A percentile compares a stretch with the other conserved stretches of the same genome.
Conservation (phyloP, 805 yeast genomes). For the Metschnikowia anglica region DNA sequence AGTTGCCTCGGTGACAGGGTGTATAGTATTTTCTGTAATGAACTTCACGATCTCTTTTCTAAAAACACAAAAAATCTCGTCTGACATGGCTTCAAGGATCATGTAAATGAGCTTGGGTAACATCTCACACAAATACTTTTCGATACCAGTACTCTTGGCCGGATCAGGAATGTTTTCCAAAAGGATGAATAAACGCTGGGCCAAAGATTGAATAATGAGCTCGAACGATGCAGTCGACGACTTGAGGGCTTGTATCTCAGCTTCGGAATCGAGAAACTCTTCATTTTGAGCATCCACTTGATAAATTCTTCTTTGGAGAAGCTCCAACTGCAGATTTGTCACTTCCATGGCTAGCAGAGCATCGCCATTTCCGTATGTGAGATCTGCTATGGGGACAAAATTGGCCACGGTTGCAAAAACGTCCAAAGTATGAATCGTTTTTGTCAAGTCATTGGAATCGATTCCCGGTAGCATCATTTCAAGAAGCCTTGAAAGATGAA, state of each 20-base stretch:
- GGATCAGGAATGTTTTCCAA: constrained; percentile 70
- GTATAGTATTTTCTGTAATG: constrained; percentile 56
- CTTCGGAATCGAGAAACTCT: constrained; percentile 43
- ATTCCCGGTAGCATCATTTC: constrained; percentile 74
- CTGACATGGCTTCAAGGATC: constrained; percentile 57
- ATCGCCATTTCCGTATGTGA: constrained; percentile 47
- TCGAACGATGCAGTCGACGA: constrained; percentile 75
- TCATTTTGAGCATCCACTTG: constrained; percentile 13
- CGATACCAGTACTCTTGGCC: constrained; percentile 50
- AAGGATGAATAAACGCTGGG: constrained; percentile 58
- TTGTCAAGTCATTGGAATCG: constrained; percentile 80
- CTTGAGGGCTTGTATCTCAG: constrained; percentile 55
- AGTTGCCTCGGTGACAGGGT: constrained; percentile 61
- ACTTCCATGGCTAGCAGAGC: constrained; percentile 47
- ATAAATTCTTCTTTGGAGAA: constrained; percentile 47
- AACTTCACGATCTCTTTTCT: constrained; percentile 53
- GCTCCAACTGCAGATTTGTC: constrained; percentile 62
- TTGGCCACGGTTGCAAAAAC: constrained; percentile 69
- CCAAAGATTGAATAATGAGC: constrained; percentile 53
- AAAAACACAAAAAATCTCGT: constrained; percentile 49
- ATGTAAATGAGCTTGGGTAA: constrained; percentile 39
- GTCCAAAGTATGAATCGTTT: constrained; percentile 67
- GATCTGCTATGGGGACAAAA: constrained; percentile 68
- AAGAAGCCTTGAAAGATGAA: constrained; percentile 75
- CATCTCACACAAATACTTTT: constrained; percentile 41